Base-by-base conservation (phyloP, 2,329 filamentous ascomycete genomes). In the Rutstroemia sp. region DNA sequence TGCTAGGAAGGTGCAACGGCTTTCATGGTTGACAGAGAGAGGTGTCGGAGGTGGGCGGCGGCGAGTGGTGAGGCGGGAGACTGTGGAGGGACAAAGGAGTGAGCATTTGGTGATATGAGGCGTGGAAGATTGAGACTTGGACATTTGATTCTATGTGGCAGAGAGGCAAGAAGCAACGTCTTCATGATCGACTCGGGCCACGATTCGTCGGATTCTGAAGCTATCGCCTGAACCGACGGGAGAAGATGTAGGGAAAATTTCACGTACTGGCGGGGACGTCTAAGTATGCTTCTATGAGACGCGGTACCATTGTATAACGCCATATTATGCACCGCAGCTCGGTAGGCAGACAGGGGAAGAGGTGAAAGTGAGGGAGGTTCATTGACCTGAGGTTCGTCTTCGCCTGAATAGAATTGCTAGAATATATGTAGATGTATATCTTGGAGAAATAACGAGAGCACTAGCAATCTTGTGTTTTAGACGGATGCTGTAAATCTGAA, bases 251-350 rank as follows among this genome's bases (percentile, higher is more conserved):
- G 10, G 27, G 10, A 8, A 7, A 30, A 30, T 9, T 8, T 30
- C 27, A 30, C 39, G 44, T 19, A 51, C 49, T 36, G 34, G 19
- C 10, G 12, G 25, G 52, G 25, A 51, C 36, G 5, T 52, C 45
- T 42, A 60, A 17, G 12, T 54, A 58, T 36, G 57, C 51, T 50
- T 63, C 59, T 34, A 58, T 48, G 21, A 58, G 51, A 36, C 56
- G 42, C 10, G 55, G 42, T 2, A 54, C 57, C 3, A 61, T 47
- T 34, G 54, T 51, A 52, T 44, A 16, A 42, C 48, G 44, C 58
- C 59, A 63, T 27, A 62, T 63, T 25, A 48, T 57, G 10, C 51
- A 54, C 44, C 58, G 56, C 2, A 62, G 47, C 53, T 61, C 60
- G n/a, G 48, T 23, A n/a, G 58, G 63, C 3, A 61, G 57, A 21